Evolutionary conservation across 2,329 filamentous ascomycete species (phyloP).

Genomic region (Aureobasidium leucospermi): DNA sequence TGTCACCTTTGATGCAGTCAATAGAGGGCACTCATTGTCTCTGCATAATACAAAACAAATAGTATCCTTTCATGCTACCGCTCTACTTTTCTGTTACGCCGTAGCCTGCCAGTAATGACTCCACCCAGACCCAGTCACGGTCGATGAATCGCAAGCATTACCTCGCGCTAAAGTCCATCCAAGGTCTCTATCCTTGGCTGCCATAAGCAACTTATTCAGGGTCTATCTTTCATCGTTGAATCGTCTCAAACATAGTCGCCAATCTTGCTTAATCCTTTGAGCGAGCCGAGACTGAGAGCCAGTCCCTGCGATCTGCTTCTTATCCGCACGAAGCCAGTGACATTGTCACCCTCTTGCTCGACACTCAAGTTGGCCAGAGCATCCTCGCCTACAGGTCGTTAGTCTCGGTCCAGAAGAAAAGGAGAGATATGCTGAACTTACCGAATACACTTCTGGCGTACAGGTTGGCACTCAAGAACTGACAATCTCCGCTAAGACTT

Average conservation of each 20-base stretch:
- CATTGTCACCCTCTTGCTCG: conserved; percentile 92
- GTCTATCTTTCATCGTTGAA: background rate
- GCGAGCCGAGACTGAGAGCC: conserved; percentile 82
- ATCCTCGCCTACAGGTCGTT: conserved; percentile 69
- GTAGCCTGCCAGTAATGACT: background rate
- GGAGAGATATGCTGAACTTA: conserved; percentile 47
- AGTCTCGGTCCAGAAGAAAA: conserved; percentile 12
- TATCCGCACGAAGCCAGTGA: conserved; percentile 96
- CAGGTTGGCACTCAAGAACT: conserved; percentile 93
- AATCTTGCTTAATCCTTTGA: conserved; percentile 85
- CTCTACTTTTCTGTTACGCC: conserved; percentile 10
- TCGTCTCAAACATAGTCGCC: conserved; percentile 23
- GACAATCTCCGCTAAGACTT: conserved; percentile 92
- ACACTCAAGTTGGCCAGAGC: conserved; percentile 95
- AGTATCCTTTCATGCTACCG: background rate
- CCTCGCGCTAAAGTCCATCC: background rate
- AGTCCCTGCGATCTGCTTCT: conserved; percentile 93
- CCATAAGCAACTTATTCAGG: background rate
- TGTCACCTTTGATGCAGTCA: too few species aligned
- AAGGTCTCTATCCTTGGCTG: background rate
- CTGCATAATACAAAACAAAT: background rate
- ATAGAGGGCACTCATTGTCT: too few species aligned
- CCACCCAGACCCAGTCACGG: background rate
- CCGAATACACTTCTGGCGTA: conserved; percentile 97
- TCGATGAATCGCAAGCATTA: background rate